These are phyloP conservation scores for Lipomyces kockii DNA, from an alignment of 805 yeast genomes.

Conservation along the genomic window DNA sequence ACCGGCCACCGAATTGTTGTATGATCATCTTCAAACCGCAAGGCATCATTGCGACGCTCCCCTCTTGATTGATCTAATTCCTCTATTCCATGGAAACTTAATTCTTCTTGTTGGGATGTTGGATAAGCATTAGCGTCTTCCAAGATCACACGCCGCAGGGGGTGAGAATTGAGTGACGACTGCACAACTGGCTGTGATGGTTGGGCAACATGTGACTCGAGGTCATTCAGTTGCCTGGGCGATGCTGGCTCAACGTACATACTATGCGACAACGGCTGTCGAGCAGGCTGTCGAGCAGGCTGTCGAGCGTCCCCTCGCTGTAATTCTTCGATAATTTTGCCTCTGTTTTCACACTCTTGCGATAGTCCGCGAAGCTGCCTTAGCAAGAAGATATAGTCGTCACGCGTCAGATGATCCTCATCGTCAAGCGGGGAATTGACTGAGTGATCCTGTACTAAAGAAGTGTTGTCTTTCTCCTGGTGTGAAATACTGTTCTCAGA, in stretches of 20 bases:
- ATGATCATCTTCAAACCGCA: not conserved
- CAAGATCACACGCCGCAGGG: not conserved
- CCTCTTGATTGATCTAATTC: not conserved
- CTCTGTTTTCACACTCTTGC: slow-evolving; percentile 25
- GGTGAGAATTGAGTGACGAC: not conserved
- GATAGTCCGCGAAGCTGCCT: slow-evolving; percentile 26
- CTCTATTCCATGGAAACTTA: not conserved
- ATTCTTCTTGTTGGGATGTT: not conserved
- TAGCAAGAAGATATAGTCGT: slow-evolving; percentile 21
- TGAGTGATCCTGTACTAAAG: not conserved
- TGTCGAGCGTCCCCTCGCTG: not conserved
- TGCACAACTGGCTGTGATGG: not conserved
- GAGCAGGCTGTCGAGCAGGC: not conserved
- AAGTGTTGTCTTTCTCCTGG: not conserved
- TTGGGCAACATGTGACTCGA: not conserved
- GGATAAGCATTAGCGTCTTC: not conserved
- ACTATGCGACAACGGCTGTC: not conserved
- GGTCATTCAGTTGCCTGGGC: not conserved
- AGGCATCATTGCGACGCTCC: not conserved
- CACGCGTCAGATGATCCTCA: slow-evolving; percentile 6
- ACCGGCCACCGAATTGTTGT: not conserved
- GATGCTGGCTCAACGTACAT: slow-evolving; percentile 11
- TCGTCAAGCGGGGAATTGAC: not conserved
- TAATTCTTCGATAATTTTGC: slow-evolving; percentile 15
- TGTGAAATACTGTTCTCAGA: not conserved